These are phyloP conservation scores for Amanita pseudoporphyria DNA, from an alignment of 768 basidiomycete species.

Conservation along the genomic window DNA sequence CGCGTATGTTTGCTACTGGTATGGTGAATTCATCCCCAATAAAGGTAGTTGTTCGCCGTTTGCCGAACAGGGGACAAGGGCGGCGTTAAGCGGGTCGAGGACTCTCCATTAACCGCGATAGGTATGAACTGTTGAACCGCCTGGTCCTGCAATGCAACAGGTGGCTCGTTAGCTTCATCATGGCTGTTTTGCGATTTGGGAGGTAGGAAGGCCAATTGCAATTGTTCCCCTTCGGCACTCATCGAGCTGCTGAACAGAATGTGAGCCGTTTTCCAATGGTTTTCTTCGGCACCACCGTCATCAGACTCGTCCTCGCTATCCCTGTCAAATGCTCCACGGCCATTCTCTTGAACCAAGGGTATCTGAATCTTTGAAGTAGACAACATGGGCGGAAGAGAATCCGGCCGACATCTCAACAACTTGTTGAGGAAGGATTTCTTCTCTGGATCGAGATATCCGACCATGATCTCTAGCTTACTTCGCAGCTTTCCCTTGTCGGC, in stretches of 20 bases:
- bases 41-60: not conserved
- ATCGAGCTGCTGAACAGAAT: slow-evolving; percentile 33
- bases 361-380: slow-evolving; percentile 21
- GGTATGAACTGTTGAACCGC: too few relatives aligned
- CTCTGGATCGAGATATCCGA: slow-evolving; percentile 29
- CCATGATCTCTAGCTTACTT: slow-evolving; percentile 35
- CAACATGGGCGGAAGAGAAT: not conserved
- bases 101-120: too few relatives aligned
- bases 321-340: slow-evolving; percentile 1
- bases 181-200: slow-evolving; percentile 8
- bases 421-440: slow-evolving; percentile 22
- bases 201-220: slow-evolving; percentile 8
- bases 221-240: not conserved
- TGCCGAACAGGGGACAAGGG: not conserved
- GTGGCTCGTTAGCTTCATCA: not conserved
- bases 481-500: slow-evolving; percentile 36
- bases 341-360: not conserved
- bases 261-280: slow-evolving; percentile 48
- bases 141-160: not conserved
- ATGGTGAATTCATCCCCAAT: not conserved
- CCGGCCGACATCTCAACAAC: not conserved
- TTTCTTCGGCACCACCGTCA: slow-evolving; percentile 32
- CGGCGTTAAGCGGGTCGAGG: not conserved
- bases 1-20: not conserved
- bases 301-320: slow-evolving; percentile 27